These are phyloP conservation scores for Carex myosuroides DNA, from an alignment of 176 grass and related monocot species.

Conservation along the genomic window DNA sequence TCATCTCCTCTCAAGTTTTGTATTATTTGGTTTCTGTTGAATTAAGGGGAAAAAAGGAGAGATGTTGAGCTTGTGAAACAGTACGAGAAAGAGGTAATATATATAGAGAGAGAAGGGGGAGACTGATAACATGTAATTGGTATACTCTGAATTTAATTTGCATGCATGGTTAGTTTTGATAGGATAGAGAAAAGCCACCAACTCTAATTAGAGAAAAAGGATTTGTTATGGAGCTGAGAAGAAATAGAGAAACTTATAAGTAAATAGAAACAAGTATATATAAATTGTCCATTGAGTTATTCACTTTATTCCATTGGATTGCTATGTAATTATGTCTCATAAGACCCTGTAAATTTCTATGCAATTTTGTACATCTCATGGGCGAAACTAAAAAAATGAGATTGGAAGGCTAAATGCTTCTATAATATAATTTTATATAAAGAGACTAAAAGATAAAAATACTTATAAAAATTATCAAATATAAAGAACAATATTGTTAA, in stretches of 20 bases:
- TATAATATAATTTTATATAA: too few relatives aligned
- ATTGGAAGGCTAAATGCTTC: too few relatives aligned
- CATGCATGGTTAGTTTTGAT: conserved; percentile 1
- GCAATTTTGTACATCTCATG: neutral
- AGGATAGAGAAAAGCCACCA: conserved; percentile 5
- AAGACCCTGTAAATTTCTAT: neutral
- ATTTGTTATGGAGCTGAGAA: neutral
- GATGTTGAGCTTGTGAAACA: neutral
- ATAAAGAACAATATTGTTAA: too few relatives aligned
- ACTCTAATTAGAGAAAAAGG: neutral
- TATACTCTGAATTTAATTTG: neutral
- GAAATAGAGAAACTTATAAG: neutral
- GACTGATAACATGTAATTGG: neutral
- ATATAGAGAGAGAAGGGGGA: neutral
- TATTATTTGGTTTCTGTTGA: neutral
- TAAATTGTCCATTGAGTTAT: neutral
- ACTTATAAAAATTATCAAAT: too few relatives aligned
- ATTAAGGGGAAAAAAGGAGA: neutral
- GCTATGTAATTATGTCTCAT: neutral
- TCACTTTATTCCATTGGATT: neutral
- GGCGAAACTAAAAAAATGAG: too few relatives aligned
- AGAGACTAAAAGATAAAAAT: too few relatives aligned
- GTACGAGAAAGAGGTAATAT: neutral
- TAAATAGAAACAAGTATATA: neutral
- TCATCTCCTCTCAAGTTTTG: neutral